phyloP scores from a whole-genome alignment of 2,329 filamentous ascomycete species.

The Fusarium sp. region DNA sequence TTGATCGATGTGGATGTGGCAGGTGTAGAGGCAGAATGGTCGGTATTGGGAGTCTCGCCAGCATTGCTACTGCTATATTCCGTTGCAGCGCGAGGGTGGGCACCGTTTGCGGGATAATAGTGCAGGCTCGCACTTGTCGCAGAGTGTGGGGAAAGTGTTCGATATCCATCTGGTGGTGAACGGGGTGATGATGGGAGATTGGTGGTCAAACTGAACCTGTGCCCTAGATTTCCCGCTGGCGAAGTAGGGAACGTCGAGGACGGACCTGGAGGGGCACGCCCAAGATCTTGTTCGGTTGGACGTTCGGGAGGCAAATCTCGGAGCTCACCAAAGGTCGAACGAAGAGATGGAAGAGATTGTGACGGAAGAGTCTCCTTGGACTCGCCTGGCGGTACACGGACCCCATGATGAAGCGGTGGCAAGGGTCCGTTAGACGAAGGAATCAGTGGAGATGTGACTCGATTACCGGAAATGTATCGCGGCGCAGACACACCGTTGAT shows the following conservation, averaged over 20 bases:
- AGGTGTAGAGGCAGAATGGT: constrained; percentile 60
- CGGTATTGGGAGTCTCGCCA: constrained; percentile 62
- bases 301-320: constrained; percentile 51
- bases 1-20: constrained; percentile 49
- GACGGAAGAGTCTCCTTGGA: constrained; percentile 55
- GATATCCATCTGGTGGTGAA: constrained; percentile 63
- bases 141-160: constrained; percentile 63
- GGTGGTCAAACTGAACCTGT: constrained; percentile 51
- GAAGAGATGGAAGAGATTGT: constrained; percentile 57
- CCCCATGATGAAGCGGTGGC: constrained; percentile 56
- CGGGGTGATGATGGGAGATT: constrained; percentile 60
- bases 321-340: constrained; percentile 55
- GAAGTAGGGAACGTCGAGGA: constrained; percentile 52
- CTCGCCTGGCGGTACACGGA: constrained; percentile 54
- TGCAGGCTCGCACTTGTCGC: constrained; percentile 57
- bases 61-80: constrained; percentile 62
- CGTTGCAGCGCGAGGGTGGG: constrained; percentile 53
- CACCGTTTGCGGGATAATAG: constrained; percentile 52
- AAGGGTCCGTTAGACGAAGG: constrained; percentile 50
- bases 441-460: constrained; percentile 43
- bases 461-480: constrained; percentile 20
- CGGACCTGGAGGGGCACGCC: constrained; percentile 42
- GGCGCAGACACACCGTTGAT: constrained; percentile 7
- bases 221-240: constrained; percentile 47
- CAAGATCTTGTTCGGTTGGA: constrained; percentile 52